phyloP scores from a whole-genome alignment of 2,329 filamentous ascomycete species.

The Colletotrichum tropicicola region DNA sequence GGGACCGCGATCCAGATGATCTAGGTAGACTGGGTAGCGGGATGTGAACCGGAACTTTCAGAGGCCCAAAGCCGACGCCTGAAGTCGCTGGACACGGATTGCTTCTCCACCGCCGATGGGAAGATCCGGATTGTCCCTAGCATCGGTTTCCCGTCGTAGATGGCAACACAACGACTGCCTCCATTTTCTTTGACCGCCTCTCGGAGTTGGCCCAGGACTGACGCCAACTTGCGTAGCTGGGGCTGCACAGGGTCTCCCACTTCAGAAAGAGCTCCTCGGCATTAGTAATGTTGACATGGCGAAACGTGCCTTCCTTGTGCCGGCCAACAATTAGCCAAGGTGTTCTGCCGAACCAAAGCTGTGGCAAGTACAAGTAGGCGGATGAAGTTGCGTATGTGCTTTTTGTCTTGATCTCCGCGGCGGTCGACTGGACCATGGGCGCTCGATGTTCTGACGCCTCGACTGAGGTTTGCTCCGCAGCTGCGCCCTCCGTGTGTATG shows the following conservation, averaged over 20 bases:
- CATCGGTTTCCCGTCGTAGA: not conserved
- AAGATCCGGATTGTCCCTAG: not conserved
- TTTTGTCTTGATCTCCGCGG: slow-evolving; percentile 34
- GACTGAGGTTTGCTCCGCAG: not conserved
- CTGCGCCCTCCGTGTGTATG: not conserved
- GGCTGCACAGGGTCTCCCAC: not conserved
- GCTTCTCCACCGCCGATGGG: not conserved
- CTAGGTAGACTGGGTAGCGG: too few relatives aligned
- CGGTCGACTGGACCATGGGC: slow-evolving; percentile 21
- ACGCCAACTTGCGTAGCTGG: not conserved
- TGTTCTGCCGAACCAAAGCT: slow-evolving; percentile 41
- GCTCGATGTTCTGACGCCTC: not conserved
- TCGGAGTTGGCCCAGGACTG: not conserved
- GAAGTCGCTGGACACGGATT: not conserved
- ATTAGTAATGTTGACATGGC: slow-evolving; percentile 12
- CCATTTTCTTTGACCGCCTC: not conserved
- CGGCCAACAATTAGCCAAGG: slow-evolving; percentile 34
- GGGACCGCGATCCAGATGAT: too few relatives aligned
- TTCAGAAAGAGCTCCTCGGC: not conserved
- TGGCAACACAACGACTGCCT: not conserved
- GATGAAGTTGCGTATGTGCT: not conserved
- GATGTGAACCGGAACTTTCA: too few relatives aligned
- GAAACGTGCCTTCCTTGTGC: slow-evolving; percentile 32
- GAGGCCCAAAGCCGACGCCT: not conserved
- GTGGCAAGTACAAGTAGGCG: slow-evolving; percentile 22